Conservation (phyloP, 805 yeast genomes). For the Candida tammaniensis region DNA sequence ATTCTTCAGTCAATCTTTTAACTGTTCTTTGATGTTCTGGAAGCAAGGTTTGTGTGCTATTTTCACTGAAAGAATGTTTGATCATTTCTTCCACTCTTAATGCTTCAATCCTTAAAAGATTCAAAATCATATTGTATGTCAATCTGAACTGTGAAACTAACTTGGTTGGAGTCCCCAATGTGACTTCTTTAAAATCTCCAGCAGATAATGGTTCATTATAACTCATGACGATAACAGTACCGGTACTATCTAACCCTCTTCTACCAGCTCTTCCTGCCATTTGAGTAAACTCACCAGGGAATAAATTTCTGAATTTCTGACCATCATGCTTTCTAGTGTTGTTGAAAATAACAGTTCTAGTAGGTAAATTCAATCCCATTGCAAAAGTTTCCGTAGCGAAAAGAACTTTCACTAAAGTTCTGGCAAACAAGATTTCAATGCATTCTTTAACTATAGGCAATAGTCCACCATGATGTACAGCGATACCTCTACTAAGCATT, state of each 20-base stretch:
- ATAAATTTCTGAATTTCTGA: slow-evolving; percentile 68
- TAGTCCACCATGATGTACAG: slow-evolving; percentile 93
- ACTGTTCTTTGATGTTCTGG: slow-evolving; percentile 82
- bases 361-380: slow-evolving; percentile 96
- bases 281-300: slow-evolving; percentile 97
- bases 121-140: slow-evolving; percentile 94
- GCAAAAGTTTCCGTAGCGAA: slow-evolving; percentile 99
- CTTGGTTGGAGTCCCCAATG: slow-evolving; percentile 87
- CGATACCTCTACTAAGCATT: slow-evolving; percentile 84
- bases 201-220: slow-evolving; percentile 61
- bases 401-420: slow-evolving; percentile 79
- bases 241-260: slow-evolving; percentile 80
- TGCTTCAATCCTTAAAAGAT: slow-evolving; percentile 88
- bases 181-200: slow-evolving; percentile 69
- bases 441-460: slow-evolving; percentile 91
- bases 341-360: slow-evolving; percentile 91
- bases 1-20: slow-evolving; percentile 46
- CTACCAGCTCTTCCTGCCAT: slow-evolving; percentile 98
- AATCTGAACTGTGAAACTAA: slow-evolving; percentile 88
- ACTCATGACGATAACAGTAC: slow-evolving; percentile 92
- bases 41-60: slow-evolving; percentile 74
- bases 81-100: slow-evolving; percentile 97
- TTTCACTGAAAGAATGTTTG: slow-evolving; percentile 91
- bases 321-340: slow-evolving; percentile 91
- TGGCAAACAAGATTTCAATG: slow-evolving; percentile 87